These are phyloP conservation scores for Fibroporia radiculosa DNA, from an alignment of 768 basidiomycete genomes.

Conservation along the genomic window DNA sequence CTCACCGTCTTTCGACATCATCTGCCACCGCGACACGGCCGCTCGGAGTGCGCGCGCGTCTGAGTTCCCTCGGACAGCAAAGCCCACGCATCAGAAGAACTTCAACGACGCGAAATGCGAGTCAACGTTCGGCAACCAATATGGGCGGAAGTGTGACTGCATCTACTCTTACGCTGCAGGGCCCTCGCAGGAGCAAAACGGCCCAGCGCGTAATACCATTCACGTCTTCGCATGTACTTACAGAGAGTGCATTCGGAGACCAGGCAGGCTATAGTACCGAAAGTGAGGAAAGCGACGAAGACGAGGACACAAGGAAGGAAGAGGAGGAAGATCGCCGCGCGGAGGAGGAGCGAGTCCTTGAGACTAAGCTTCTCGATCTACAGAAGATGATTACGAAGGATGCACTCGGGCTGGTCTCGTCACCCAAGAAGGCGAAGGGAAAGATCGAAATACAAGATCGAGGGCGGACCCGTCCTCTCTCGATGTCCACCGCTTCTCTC, in stretches of 20 bases:
- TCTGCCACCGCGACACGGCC: neutral
- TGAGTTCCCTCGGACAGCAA: constrained; percentile 53
- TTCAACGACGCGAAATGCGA: neutral
- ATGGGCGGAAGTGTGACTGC: constrained; percentile 17
- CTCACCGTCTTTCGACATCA: constrained; percentile 1
- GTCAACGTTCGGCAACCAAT: neutral
- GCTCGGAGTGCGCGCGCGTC: constrained; percentile 55
- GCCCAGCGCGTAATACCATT: constrained; percentile 41
- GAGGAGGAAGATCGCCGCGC: constrained; percentile 62
- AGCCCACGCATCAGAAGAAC: neutral
- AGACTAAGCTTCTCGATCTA: constrained; percentile 60
- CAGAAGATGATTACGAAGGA: constrained; percentile 71
- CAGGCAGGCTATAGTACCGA: too few relatives aligned
- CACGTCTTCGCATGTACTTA: constrained; percentile 30
- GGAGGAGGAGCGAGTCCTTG: constrained; percentile 62
- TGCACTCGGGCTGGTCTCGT: constrained; percentile 56
- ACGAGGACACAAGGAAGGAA: constrained; percentile 37
- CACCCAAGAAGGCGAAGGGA: constrained; percentile 13
- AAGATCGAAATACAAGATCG: neutral
- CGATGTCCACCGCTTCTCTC: constrained; percentile 11
- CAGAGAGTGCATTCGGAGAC: constrained; percentile 37
- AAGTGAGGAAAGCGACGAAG: constrained; percentile 26
- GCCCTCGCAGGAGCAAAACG: constrained; percentile 29
- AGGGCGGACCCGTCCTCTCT: constrained; percentile 13
- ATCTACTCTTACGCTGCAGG: constrained; percentile 66